Evolutionary conservation across 768 basidiomycete species (phyloP).

Genomic region (Tricholoma terreum): DNA sequence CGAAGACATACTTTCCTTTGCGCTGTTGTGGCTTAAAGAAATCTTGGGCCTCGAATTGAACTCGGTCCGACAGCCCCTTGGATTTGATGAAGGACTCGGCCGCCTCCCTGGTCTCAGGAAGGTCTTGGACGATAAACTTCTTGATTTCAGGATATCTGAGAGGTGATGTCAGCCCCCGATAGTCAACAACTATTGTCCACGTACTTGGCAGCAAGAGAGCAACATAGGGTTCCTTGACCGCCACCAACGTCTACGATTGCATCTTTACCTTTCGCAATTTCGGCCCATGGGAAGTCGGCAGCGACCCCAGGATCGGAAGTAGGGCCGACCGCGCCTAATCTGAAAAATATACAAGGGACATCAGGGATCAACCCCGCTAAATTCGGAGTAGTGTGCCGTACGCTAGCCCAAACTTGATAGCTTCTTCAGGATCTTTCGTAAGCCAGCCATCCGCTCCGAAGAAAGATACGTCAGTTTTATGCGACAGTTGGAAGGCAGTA

Average conservation of each 20-base stretch:
- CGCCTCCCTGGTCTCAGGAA: constrained; percentile 32
- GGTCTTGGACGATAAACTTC: constrained; percentile 36
- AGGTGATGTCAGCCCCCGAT: not conserved
- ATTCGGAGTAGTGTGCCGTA: constrained; percentile 6
- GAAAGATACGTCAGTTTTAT: constrained; percentile 33
- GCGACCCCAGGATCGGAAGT: constrained; percentile 37
- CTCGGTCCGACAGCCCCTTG: constrained; percentile 27
- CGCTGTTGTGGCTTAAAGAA: constrained; percentile 40
- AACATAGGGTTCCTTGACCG: constrained; percentile 37
- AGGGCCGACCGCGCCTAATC: constrained; percentile 36
- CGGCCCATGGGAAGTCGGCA: constrained; percentile 38
- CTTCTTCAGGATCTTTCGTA: constrained; percentile 36
- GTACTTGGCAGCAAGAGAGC: constrained; percentile 35
- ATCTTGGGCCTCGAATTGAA: constrained; percentile 37
- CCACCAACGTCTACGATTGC: constrained; percentile 40
- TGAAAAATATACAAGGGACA: constrained; percentile 10
- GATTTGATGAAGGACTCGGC: constrained; percentile 33
- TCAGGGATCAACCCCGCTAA: not conserved
- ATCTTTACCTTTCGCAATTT: constrained; percentile 31
- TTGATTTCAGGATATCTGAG: constrained; percentile 36
- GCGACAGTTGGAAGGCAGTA: constrained; percentile 36
- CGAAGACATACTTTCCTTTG: constrained; percentile 37
- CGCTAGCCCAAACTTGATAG: constrained; percentile 33
- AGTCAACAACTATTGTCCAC: constrained; percentile 1
- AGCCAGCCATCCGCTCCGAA: constrained; percentile 36